phyloP scores from a whole-genome alignment of 176 grass and related monocot genomes.

The Zea luxurians region DNA sequence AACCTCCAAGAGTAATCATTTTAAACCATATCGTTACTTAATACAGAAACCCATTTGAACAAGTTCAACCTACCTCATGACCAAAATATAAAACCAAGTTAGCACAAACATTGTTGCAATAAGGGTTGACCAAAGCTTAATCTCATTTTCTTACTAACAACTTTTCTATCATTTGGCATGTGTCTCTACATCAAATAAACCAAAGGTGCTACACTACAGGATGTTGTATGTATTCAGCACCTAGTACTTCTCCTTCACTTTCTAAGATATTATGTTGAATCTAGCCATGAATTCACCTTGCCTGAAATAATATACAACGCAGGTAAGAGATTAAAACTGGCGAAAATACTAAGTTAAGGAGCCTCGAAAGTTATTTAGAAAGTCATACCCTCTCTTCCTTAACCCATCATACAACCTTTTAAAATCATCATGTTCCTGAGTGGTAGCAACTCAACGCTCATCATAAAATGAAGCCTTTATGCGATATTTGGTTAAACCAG shows the following conservation, averaged over 20 bases:
- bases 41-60: neutral
- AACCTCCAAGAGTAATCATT: slow-evolving; percentile 99
- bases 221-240: slow-evolving; percentile 38
- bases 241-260: slow-evolving; percentile 99
- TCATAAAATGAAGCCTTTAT: slow-evolving; percentile 66
- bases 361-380: slow-evolving; percentile 28
- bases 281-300: slow-evolving; percentile 97
- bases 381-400: slow-evolving; percentile 69
- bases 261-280: slow-evolving; percentile 92
- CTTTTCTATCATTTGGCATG: neutral
- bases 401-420: slow-evolving; percentile 80
- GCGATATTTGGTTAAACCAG: slow-evolving; percentile 59
- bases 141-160: neutral
- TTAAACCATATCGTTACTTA: slow-evolving; percentile 29
- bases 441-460: slow-evolving; percentile 69
- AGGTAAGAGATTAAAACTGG: slow-evolving; percentile 13
- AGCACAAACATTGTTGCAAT: slow-evolving; percentile 8
- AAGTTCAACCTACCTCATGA: neutral
- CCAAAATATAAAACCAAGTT: slow-evolving; percentile 1
- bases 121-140: neutral
- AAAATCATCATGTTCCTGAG: slow-evolving; percentile 87
- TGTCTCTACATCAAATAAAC: slow-evolving; percentile 10
- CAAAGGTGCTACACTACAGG: neutral
- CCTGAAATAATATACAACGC: slow-evolving; percentile 52
- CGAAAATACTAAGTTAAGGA: neutral